Conservation (phyloP, 805 yeast species). For the Metschnikowia bowlesiae region DNA sequence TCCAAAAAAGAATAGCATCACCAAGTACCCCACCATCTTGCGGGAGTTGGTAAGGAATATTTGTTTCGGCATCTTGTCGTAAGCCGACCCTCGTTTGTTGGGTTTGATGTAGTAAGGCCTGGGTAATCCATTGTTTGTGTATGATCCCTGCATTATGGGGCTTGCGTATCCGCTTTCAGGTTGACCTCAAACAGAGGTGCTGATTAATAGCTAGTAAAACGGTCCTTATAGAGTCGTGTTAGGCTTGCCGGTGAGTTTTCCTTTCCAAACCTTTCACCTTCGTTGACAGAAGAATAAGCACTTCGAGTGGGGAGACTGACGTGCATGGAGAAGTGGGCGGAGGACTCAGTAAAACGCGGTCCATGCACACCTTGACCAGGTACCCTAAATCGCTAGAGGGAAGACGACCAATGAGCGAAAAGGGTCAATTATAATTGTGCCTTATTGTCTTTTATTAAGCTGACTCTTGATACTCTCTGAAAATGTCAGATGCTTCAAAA, state of each 20-base stretch:
- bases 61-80: conserved; percentile 28
- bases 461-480: background rate
- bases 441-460: background rate
- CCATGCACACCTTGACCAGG: background rate
- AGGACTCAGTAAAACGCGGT: background rate
- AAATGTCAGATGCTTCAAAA: no score
- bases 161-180: background rate
- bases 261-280: background rate
- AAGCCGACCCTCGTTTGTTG: conserved; percentile 31
- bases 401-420: background rate
- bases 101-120: conserved; percentile 47
- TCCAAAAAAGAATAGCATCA: conserved; percentile 32
- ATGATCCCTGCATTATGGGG: conserved; percentile 40
- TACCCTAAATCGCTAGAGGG: background rate
- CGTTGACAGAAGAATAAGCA: background rate
- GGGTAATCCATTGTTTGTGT: conserved; percentile 40
- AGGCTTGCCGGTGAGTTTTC: background rate
- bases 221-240: background rate
- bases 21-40: conserved; percentile 34
- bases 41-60: conserved; percentile 36
- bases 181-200: background rate
- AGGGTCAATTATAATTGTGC: no score
- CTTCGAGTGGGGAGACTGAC: background rate
- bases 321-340: background rate
- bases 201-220: no score